These are phyloP conservation scores for Ophiosphaerella korrae DNA, from an alignment of 2,329 filamentous ascomycete genomes.

Conservation along the genomic window DNA sequence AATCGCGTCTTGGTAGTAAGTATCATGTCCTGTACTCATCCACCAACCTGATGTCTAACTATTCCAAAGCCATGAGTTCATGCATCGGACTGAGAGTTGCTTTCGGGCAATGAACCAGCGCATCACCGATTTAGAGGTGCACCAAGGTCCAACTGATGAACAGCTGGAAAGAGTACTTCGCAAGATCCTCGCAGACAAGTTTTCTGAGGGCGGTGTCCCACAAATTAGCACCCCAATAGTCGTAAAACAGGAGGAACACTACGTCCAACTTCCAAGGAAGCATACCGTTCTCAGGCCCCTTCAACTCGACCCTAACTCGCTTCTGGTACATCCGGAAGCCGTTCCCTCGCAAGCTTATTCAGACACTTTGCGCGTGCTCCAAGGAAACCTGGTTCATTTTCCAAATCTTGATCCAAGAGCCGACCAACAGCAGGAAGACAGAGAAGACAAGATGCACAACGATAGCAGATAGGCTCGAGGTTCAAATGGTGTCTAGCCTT, in stretches of 20 bases:
- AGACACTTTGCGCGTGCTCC: constrained; percentile 36
- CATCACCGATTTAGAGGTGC: constrained; percentile 32
- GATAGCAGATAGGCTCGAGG: constrained; percentile 2
- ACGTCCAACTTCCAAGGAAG: constrained; percentile 22
- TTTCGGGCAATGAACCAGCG: constrained; percentile 37
- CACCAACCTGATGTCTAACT: constrained; percentile 8
- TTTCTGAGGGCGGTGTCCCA: constrained; percentile 19
- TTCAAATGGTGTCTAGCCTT: constrained; percentile 1
- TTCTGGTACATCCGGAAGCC: constrained; percentile 34
- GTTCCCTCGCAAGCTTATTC: constrained; percentile 37
- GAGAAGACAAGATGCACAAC: constrained; percentile 5
- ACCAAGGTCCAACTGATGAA: constrained; percentile 36
- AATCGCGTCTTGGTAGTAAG: constrained; percentile 41
- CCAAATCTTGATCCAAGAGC: constrained; percentile 18
- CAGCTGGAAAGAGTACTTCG: constrained; percentile 43
- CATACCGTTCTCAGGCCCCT: constrained; percentile 18
- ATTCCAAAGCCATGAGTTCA: constrained; percentile 30
- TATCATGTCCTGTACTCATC: not conserved
- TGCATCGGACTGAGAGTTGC: constrained; percentile 36
- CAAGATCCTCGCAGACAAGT: constrained; percentile 42
- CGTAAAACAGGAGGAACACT: constrained; percentile 21
- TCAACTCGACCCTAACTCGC: constrained; percentile 22
- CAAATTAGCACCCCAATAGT: constrained; percentile 9
- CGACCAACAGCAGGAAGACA: not conserved
- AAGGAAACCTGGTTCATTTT: constrained; percentile 24